Evolutionary conservation across 2,329 filamentous ascomycete species (phyloP).

Genomic region (Colletotrichum sp.): DNA sequence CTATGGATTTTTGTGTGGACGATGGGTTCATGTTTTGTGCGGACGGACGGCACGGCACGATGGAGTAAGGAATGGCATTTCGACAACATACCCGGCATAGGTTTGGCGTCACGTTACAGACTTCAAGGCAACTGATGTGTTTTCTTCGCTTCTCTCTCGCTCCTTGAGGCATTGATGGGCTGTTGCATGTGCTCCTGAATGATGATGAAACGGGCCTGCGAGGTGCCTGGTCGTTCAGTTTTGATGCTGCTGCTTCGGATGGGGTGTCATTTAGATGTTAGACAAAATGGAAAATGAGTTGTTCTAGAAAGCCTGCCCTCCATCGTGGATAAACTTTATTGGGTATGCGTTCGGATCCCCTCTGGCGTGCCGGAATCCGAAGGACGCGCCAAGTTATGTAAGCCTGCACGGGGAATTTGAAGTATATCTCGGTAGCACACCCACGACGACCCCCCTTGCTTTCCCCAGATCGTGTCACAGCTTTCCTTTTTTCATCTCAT

Average conservation of each 20-base stretch:
- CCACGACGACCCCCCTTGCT: background rate
- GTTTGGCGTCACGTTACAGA: constrained; percentile 18
- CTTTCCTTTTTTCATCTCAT: background rate
- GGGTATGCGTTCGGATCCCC: background rate
- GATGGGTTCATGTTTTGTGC: background rate
- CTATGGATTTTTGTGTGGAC: background rate
- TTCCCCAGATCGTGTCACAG: background rate
- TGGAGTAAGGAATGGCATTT: constrained; percentile 17
- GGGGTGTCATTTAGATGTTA: background rate
- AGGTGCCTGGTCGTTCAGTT: background rate
- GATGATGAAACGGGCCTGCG: background rate
- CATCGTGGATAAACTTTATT: background rate
- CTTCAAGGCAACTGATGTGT: constrained; percentile 12
- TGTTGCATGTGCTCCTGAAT: background rate
- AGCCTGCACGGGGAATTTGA: background rate
- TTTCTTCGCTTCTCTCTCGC: background rate
- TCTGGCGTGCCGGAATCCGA: background rate
- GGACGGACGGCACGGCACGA: background rate
- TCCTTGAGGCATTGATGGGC: background rate
- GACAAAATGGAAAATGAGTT: background rate
- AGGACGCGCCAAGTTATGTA: constrained; percentile 1
- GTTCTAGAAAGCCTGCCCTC: background rate
- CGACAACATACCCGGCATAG: constrained; percentile 22
- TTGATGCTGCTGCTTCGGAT: background rate
- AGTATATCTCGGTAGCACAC: background rate